Evolutionary conservation across 2,329 filamentous ascomycete species (phyloP).

Genomic region (Talaromyces sp.): DNA sequence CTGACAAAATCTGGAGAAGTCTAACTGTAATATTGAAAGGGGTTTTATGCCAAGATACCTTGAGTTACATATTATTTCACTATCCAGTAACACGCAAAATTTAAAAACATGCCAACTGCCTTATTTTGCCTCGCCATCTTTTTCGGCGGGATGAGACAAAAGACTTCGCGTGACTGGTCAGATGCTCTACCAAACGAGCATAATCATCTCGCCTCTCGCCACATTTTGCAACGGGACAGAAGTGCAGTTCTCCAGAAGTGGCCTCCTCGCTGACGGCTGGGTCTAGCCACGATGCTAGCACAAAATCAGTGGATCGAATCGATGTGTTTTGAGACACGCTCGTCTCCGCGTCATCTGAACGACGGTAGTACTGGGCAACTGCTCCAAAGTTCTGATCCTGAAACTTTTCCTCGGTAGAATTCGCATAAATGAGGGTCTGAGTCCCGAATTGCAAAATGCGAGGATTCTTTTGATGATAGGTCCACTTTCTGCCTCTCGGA

Average conservation of each 20-base stretch:
- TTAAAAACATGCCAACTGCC: background rate
- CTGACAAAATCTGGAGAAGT: background rate
- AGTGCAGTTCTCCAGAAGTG: background rate
- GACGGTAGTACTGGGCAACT: background rate
- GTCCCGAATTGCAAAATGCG: conserved; percentile 2
- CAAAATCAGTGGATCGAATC: background rate
- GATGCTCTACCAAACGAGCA: background rate
- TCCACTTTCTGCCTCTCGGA: background rate
- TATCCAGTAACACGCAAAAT: background rate
- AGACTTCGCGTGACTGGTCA: background rate
- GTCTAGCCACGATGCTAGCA: background rate
- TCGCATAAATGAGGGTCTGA: conserved; percentile 1
- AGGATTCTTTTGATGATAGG: background rate
- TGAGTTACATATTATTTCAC: background rate
- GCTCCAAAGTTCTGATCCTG: background rate
- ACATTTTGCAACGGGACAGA: conserved; percentile 5
- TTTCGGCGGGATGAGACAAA: conserved; percentile 2
- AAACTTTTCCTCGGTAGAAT: background rate
- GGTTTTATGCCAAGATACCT: background rate
- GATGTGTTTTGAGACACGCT: conserved; percentile 3
- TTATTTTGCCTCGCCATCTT: background rate
- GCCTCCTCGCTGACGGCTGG: background rate
- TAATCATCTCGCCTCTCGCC: conserved; percentile 1
- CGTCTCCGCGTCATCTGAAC: conserved; percentile 2
- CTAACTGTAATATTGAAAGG: too few species aligned